Conservation (phyloP, 148 eudicot genomes). For the Fagopyrum homotropicum region DNA sequence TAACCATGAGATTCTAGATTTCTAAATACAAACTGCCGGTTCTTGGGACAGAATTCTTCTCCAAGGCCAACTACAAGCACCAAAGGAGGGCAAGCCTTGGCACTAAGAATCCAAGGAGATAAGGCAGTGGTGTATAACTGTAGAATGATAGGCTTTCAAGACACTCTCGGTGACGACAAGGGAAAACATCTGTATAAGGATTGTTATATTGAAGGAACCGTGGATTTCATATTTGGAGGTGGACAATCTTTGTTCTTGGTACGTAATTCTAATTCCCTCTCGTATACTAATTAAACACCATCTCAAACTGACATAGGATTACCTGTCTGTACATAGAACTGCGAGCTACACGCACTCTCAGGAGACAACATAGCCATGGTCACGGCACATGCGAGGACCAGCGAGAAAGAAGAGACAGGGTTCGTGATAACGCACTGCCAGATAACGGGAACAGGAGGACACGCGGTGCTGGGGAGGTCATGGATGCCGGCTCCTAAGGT, state of each 20-base stretch:
- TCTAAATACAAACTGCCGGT: too few relatives aligned
- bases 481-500: slow-evolving; percentile 33
- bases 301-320: background rate
- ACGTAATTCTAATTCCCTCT: background rate
- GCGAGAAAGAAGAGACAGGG: slow-evolving; percentile 15
- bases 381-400: slow-evolving; percentile 42
- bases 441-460: slow-evolving; percentile 33
- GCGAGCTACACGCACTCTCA: slow-evolving; percentile 29
- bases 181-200: slow-evolving; percentile 31
- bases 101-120: slow-evolving; percentile 23
- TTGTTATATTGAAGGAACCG: slow-evolving; percentile 34
- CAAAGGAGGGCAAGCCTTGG: slow-evolving; percentile 21
- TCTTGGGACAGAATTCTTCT: slow-evolving; percentile 40
- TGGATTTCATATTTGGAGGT: slow-evolving; percentile 34
- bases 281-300: too few relatives aligned
- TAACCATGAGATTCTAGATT: too few relatives aligned
- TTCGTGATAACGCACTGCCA: slow-evolving; percentile 39
- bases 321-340: slow-evolving; percentile 15
- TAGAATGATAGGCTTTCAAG: slow-evolving; percentile 25
- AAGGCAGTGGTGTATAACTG: slow-evolving; percentile 27
- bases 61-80: slow-evolving; percentile 51
- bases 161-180: slow-evolving; percentile 28
- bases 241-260: slow-evolving; percentile 26
- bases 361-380: slow-evolving; percentile 30
- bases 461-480: slow-evolving; percentile 33